Evolutionary conservation across 2,329 filamentous ascomycete genomes (phyloP).

Genomic region (Fusarium sterilihyphosum): DNA sequence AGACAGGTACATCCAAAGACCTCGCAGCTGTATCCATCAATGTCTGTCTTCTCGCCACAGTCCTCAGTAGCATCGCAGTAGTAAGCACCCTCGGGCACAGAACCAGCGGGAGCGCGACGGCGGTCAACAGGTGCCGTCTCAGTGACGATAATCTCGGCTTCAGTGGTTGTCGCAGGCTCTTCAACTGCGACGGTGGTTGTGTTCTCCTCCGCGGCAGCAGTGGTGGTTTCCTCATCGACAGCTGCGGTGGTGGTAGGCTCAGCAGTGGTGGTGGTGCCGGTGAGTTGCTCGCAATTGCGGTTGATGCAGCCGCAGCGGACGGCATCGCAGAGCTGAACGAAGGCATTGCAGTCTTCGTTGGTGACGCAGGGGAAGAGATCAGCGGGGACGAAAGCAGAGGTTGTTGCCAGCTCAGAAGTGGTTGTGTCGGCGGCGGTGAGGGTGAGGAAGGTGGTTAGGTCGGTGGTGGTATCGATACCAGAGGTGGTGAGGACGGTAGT

Average conservation of each 20-base stretch:
- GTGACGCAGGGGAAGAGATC: not conserved
- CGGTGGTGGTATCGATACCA: not conserved
- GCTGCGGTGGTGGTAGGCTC: not conserved
- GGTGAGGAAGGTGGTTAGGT: not conserved
- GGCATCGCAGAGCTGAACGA: not conserved
- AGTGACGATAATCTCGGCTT: not conserved
- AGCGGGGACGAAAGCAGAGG: not conserved
- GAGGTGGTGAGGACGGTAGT: not conserved
- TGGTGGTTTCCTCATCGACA: not conserved
- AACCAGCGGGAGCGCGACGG: not conserved
- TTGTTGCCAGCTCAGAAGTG: not conserved
- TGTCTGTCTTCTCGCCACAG: not conserved
- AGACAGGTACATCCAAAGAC: not conserved
- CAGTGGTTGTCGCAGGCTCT: not conserved
- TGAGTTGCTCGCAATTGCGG: not conserved
- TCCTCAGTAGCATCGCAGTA: not conserved
- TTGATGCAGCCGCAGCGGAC: slow-evolving; percentile 6
- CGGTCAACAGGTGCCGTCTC: too few relatives aligned
- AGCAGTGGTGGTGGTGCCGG: not conserved
- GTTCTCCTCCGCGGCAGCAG: not conserved
- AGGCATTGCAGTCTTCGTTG: not conserved
- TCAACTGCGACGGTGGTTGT: not conserved
- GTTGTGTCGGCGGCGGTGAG: not conserved
- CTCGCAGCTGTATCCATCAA: not conserved
- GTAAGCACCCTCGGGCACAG: not conserved